Conservation (phyloP, 129 eudicot genomes). For the Helianthus annuus region DNA sequence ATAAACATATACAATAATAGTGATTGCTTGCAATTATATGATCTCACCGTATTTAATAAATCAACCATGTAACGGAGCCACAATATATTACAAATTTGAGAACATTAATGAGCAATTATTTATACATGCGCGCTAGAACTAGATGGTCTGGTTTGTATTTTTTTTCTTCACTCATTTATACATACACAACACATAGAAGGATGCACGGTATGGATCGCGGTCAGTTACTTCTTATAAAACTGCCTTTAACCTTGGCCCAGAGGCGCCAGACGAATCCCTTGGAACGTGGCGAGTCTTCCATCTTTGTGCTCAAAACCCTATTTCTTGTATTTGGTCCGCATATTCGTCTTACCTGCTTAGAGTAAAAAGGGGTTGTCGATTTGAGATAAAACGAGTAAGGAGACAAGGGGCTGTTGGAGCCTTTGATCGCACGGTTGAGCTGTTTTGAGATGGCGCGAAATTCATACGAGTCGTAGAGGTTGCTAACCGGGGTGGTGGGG, state of each 20-base stretch:
- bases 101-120: not conserved
- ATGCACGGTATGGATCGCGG: not conserved
- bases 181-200: constrained; percentile 6
- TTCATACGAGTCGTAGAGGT: constrained; percentile 65
- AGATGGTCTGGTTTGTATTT: not conserved
- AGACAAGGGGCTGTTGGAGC: constrained; percentile 48
- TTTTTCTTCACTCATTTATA: not conserved
- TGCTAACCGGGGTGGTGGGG: constrained; percentile 45
- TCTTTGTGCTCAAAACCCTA: constrained; percentile 28
- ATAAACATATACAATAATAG: not conserved
- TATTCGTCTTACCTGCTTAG: constrained; percentile 34
- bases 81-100: not conserved
- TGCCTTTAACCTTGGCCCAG: constrained; percentile 42
- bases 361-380: constrained; percentile 42
- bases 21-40: not conserved
- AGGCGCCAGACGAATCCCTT: constrained; percentile 45
- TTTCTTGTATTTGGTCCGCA: constrained; percentile 31
- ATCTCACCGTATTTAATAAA: not conserved
- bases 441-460: constrained; percentile 66
- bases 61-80: not conserved
- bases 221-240: constrained; percentile 21
- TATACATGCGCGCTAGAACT: not conserved
- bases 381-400: constrained; percentile 49
- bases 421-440: constrained; percentile 62
- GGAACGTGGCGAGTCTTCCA: constrained; percentile 18